A percentile compares a stretch with the other conserved stretches of the same genome.
These are phyloP conservation scores for Coemansia sp. DNA, from an alignment of 192 early-diverging fungal genomes.

Conservation along the genomic window DNA sequence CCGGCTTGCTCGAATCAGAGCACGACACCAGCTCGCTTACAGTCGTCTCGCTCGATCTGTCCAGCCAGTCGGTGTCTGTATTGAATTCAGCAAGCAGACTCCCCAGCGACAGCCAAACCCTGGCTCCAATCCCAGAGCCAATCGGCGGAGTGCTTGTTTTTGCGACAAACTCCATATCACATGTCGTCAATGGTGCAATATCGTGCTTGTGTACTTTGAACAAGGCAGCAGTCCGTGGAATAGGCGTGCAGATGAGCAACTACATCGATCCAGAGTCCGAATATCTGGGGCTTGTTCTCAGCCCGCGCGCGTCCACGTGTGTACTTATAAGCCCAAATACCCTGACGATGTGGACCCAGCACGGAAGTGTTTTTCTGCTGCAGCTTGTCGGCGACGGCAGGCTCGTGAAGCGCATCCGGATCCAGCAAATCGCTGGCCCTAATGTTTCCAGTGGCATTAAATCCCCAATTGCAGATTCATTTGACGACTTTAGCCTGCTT, in stretches of 20 bases:
- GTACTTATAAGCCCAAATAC: conserved; percentile 71
- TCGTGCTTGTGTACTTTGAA: conserved; percentile 63
- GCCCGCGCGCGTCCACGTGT: conserved; percentile 58
- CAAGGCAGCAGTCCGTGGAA: conserved; percentile 72
- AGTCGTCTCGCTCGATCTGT: conserved; percentile 85
- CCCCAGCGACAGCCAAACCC: conserved; percentile 75
- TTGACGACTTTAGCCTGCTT: conserved; percentile 33
- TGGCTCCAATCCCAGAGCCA: conserved; percentile 78
- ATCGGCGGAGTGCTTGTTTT: conserved; percentile 85
- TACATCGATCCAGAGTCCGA: conserved; percentile 54
- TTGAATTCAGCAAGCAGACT: conserved; percentile 74
- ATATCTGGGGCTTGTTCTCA: conserved; percentile 69
- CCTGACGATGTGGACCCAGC: conserved; percentile 67
- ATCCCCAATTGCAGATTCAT: conserved; percentile 19
- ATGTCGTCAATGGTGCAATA: conserved; percentile 78
- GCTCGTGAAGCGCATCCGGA: conserved; percentile 73
- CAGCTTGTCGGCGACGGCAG: conserved; percentile 74
- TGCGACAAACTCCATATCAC: conserved; percentile 75
- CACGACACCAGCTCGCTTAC: conserved; percentile 72
- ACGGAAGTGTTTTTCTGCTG: conserved; percentile 73
- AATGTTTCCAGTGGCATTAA: conserved; percentile 9
- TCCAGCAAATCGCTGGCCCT: conserved; percentile 42
- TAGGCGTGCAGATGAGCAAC: conserved; percentile 54
- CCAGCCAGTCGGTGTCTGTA: conserved; percentile 73
- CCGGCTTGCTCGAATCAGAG: conserved; percentile 61